phyloP scores from a whole-genome alignment of 192 early-diverging fungal genomes.

The Podila epicladia region DNA sequence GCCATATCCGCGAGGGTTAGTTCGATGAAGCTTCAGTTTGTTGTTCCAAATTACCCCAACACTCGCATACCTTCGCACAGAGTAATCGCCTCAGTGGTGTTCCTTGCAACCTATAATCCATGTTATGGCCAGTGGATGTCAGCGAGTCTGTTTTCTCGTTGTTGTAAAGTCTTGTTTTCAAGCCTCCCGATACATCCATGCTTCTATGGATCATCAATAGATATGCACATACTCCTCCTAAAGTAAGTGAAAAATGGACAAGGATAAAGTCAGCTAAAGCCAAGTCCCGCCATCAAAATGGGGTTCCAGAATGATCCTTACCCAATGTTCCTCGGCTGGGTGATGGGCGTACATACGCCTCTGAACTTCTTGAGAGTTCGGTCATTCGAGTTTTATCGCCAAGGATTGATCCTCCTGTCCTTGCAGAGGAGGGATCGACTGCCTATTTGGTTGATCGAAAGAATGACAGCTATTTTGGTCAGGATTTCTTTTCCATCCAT shows the following conservation, averaged over 20 bases:
- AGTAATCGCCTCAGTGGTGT: slow-evolving; percentile 84
- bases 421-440: slow-evolving; percentile 83
- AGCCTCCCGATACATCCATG: neutral
- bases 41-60: neutral
- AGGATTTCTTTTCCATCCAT: neutral
- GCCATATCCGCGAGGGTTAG: neutral
- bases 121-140: neutral
- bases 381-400: slow-evolving; percentile 92
- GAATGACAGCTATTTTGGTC: too few relatives aligned
- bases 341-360: slow-evolving; percentile 83
- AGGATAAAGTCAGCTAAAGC: neutral
- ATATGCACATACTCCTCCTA: slow-evolving; percentile 8
- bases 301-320: neutral
- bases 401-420: slow-evolving; percentile 85
- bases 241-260: neutral
- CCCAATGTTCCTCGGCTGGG: slow-evolving; percentile 80
- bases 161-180: neutral
- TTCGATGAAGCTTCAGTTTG: neutral
- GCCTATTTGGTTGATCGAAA: slow-evolving; percentile 57
- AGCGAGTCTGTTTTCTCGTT: neutral
- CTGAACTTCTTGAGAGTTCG: slow-evolving; percentile 65
- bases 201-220: neutral
- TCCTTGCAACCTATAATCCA: slow-evolving; percentile 69
- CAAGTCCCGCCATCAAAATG: neutral
- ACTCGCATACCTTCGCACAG: slow-evolving; percentile 74